Base-by-base conservation (phyloP, 2,329 filamentous ascomycete genomes). In the Neofusicoccum laricinum region DNA sequence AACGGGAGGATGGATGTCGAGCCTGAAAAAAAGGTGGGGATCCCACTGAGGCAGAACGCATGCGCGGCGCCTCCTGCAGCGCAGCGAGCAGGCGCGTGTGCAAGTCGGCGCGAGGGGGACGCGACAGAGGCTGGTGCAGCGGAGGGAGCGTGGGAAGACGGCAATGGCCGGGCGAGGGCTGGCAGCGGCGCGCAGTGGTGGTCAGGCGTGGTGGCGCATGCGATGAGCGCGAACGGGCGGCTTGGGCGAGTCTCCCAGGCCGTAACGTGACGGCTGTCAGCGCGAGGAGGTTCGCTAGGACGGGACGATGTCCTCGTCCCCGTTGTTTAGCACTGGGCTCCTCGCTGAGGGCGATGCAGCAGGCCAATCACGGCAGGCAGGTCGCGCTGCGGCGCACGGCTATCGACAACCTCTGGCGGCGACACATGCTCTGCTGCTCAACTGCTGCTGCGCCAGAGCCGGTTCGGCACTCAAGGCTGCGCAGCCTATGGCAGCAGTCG, bases 271-370 rank as follows among this genome's bases (percentile, higher is more conserved):
- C 45, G 40, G 36, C 25, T 36, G 55, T 14, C 55, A 21, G 41
- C 55, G 55, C 55, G 30, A 46, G 17, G 55, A 59, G 15, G 41
- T 46, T 59, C 55, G 55, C 55, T 34, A 58, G 40, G 38, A 19
- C 55, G 55, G 55, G 8, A 59, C 40, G 30, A 36, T 36, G 25
- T 59, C 55, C 55, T 59, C n/a, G 55, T 59, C 55, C 55, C 40
- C 41, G 41, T 32, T 45, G 55, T 46, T 32, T 34, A 59, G 55
- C 30, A 25, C 40, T 59, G 53, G 53, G 40, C 53, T 58, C 40
- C 53, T 58, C 25, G 53, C 41, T 45, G 55, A 19, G 21, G n/a
- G 25, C 41, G 49, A 51, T 21, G 55, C 55, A 25, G 55, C 55
- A 59, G 17, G 21, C 55, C 55, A 59, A 59, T 48, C 55, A 59